Evolutionary conservation across 768 basidiomycete genomes (phyloP), one percentile per base, ranked within the genome.

Genomic region (Rhodotorula diobovata): DNA sequence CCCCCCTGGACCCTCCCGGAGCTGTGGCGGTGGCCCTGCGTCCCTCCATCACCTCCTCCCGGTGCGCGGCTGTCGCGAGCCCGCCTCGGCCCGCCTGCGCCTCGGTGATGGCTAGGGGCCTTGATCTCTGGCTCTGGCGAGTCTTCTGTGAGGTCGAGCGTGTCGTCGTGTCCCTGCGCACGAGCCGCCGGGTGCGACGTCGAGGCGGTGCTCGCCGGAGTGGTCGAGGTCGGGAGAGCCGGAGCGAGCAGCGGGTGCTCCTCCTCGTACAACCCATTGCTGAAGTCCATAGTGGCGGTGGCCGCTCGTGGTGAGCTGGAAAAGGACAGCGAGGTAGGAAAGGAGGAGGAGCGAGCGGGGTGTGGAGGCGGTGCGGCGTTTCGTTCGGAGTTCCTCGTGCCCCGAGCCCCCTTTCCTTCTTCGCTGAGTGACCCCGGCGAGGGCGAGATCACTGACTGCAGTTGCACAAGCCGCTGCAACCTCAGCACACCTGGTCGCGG

Each of bases 91-190:
- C 41, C 51, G 48, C 23, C 41, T 48, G 64, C 35, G 11, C 30
- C n/a, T n/a, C n/a, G 23, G 43, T 1, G 10, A 2, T 3, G 11
- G 32, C 6, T 7, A 6, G 10, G 12, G 4, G 20, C 23, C 8
- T 10, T 21, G 20, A 34, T 18, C 32, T 48, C 5, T 0, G 48
- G 61, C 32, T 65, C 62, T 18, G 68, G 68, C 21, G 63, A 50
- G 46, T 71, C 70, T 4, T 48, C 61, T 2, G 70, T 71, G 9
- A 71, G 41, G 61, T 71, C 70, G 60, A 71, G 61, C 5, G 61
- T 54, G 56, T 58, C 56, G 48, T 28, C 5, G 20, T 50, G 6
- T 21, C 51, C 28, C 48, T 50, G 25, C 8, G 48, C 23, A 9
- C 48, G 48, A 23, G 48, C 7, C 1, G 23, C 25, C 23, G 3